These are phyloP conservation scores for Colletotrichum melonis DNA, from an alignment of 2,329 filamentous ascomycete species.

Conservation along the genomic window DNA sequence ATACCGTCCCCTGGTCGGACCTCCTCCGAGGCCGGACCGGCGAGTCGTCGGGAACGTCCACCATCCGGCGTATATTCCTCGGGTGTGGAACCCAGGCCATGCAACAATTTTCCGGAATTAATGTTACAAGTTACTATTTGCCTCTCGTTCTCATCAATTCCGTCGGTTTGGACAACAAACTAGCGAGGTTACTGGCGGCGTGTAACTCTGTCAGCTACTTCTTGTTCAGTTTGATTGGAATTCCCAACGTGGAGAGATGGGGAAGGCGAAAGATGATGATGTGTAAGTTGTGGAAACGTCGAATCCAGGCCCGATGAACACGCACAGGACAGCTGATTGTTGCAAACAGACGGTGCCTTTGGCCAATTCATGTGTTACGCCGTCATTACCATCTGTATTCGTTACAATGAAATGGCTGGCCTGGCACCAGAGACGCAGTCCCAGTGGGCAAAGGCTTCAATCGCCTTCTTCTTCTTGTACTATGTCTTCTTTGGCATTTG, in stretches of 20 bases:
- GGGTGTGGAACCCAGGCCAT: constrained; percentile 55
- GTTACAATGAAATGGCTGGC: constrained; percentile 48
- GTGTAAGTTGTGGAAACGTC: constrained; percentile 43
- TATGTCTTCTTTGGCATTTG: constrained; percentile 38
- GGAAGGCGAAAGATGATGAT: constrained; percentile 69
- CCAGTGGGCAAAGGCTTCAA: constrained; percentile 36
- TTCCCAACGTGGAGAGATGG: constrained; percentile 49
- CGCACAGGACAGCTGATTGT: not conserved
- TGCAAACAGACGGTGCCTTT: constrained; percentile 50
- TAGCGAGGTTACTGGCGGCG: constrained; percentile 63
- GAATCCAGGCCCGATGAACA: not conserved
- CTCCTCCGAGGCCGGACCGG: constrained; percentile 59
- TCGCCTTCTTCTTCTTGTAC: constrained; percentile 40
- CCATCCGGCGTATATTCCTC: constrained; percentile 60
- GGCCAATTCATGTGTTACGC: constrained; percentile 64
- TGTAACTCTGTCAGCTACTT: constrained; percentile 51
- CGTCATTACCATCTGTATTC: constrained; percentile 62
- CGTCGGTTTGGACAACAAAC: constrained; percentile 59
- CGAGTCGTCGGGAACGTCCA: constrained; percentile 56
- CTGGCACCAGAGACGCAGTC: constrained; percentile 16
- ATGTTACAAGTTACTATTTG: constrained; percentile 48
- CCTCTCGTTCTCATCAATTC: constrained; percentile 63
- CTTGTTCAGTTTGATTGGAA: constrained; percentile 41
- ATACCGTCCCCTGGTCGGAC: constrained; percentile 61
- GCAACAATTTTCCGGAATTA: constrained; percentile 44